Percentiles rank a stretch among this genome's conserved stretches.
Conservation (phyloP, 345 rosid genomes). For the Populus pruinosa region DNA sequence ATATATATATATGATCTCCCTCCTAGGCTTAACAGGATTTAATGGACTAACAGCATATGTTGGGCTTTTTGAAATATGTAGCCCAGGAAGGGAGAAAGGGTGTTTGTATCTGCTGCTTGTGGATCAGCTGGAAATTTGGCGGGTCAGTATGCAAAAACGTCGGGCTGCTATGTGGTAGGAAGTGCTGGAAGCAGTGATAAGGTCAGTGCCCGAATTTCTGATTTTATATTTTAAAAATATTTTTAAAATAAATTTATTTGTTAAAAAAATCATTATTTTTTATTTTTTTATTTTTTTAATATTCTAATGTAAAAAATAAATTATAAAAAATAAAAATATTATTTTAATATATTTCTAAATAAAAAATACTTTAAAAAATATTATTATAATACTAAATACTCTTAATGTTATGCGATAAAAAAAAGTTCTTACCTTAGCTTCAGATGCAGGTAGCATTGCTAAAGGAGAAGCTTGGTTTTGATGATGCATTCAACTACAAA, state of each 20-base stretch:
- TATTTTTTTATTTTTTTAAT: too few species aligned
- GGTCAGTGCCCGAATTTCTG: constrained; percentile 1
- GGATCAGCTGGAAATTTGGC: constrained; percentile 28
- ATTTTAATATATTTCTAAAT: too few species aligned
- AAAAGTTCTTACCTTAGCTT: background rate
- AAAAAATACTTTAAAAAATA: too few species aligned
- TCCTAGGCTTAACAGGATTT: background rate
- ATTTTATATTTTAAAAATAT: too few species aligned
- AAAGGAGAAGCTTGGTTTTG: constrained; percentile 12
- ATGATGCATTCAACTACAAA: constrained; percentile 22
- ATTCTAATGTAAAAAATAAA: too few species aligned
- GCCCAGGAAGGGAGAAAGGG: constrained; percentile 27
- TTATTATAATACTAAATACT: too few species aligned
- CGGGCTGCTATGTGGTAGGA: constrained; percentile 28
- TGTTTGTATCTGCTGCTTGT: constrained; percentile 25
- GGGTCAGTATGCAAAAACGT: constrained; percentile 20
- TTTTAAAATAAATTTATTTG: too few species aligned
- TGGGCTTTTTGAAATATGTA: constrained; percentile 22
- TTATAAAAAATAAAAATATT: too few species aligned
- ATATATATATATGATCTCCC: too few species aligned
- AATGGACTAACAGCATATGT: constrained; percentile 29
- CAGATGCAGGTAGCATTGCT: background rate
- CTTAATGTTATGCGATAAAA: background rate
- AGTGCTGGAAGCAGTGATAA: constrained; percentile 26
- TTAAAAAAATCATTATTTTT: too few species aligned